Base-by-base conservation (phyloP, 768 basidiomycete species). In the Kwoniella shandongensis region DNA sequence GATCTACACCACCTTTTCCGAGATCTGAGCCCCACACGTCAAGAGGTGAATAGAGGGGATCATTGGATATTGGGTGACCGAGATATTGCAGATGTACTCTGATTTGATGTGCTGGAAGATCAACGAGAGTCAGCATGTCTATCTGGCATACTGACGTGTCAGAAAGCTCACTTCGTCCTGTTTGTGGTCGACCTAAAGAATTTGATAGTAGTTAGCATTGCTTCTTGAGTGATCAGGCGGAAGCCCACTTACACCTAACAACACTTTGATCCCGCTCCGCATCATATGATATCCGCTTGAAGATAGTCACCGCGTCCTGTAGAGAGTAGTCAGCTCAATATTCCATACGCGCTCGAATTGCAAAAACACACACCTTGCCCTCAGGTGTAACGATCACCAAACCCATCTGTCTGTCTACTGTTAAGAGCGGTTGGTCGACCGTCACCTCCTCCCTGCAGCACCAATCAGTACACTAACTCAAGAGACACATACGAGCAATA, bases 41-140 rank as follows among this genome's bases (percentile, higher is more conserved):
- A 0, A 62, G 18, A 57, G 88, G 87, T 17, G 88, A 87, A 76
- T 99, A 99, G 2, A 98, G 82, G 1, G 92, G 89, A 65, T 98
- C 96, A 72, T 99, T 98, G 11, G 90, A 89, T 61, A 99, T 91
- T 0, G 96, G 88, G 71, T 89, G 80, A 0, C 94, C 96, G 54
- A 99, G 83, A 76, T 83, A 97, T 77, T 98, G 96, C 2, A 99
- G 82, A 72, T 99, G 96, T 2, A 99, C 94, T 47, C 96, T 84
- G 56, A 98, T 89, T 77, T 99, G 96, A 78, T 99, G 96, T 0
- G 96, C 92, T 96, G 47, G 13, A 27, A 18, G 63, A 30, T 2
- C 15, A 13, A 51, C 36, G 60, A 47, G 35, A 11, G n/a, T n/a
- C n/a, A n/a, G n/a, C n/a, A n/a, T 44, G 12, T 27, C 17, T 7